Evolutionary conservation across 306 rosid genomes (phyloP), one percentile per base, ranked within the genome.

Genomic region (Calophaca sinica): DNA sequence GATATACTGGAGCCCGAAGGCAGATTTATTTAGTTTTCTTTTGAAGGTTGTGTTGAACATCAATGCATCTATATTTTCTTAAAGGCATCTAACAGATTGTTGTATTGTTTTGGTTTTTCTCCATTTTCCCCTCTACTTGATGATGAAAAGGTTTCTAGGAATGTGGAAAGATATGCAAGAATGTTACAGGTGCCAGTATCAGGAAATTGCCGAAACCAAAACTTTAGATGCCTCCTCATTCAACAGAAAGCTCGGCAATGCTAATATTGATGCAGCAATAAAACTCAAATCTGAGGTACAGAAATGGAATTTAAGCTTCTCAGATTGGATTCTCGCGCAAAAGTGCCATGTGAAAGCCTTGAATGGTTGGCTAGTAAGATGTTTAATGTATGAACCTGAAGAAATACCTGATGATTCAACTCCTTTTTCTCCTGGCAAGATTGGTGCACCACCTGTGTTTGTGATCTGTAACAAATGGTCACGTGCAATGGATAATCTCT

Each of bases 131-230:
- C 26, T 20, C 5, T 33, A 6, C 62, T 52, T 53, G 51, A 66
- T 80, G 44, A 75, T 67, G 26, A 12, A 68, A 64, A 94, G 97
- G 79, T 84, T 91, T 50, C 80, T 77, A 0, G 79, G 81, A 58
- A 88, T 94, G 97, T 94, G 97, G 97, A 87, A 83, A 82, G 85
- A 69, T 53, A 91, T 94, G 98, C 76, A 68, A 45, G 90, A 89
- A 33, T 84, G 94, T 81, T 90, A 88, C 87, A 87, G 79, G 72
- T 7, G 77, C 51, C 96, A 89, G 80, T 70, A 52, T 74, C 77
- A 80, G 76, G 75, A 74, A 64, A 42, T 91, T 42, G 81, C 66
- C 3, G 93, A 89, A 68, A 71, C 68, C 73, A 88, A 81, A 66
- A 46, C 73, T 14, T 57, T 79, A 54, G 87, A 82, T 20, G 86